Conservation (phyloP, 345 rosid genomes). For the Arabidopsis arenosa region DNA sequence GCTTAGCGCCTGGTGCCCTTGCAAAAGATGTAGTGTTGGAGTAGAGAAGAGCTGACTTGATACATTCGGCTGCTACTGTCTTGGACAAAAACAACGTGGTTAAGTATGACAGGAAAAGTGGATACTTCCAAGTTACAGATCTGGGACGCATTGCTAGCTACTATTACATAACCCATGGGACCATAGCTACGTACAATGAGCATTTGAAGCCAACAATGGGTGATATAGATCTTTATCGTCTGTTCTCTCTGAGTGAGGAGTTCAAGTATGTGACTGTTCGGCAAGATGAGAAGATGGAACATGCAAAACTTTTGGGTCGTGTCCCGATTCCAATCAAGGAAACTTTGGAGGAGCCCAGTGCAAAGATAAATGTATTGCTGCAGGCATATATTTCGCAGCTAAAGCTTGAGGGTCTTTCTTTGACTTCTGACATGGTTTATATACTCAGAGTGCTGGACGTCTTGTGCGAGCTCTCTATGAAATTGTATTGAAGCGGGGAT, state of each 20-base stretch:
- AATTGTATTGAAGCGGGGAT: conserved; percentile 91
- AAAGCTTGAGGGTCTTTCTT: conserved; percentile 95
- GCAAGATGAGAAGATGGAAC: conserved; percentile 99
- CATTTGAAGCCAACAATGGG: conserved; percentile 99
- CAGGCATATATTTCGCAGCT: conserved; percentile 96
- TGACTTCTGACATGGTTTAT: conserved; percentile 93
- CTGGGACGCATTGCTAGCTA: conserved; percentile 99
- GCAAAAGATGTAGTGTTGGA: conserved; percentile 69
- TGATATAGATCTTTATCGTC: conserved; percentile 84
- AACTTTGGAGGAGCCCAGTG: conserved; percentile 94
- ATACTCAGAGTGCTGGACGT: conserved; percentile 97
- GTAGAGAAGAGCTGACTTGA: conserved; percentile 97
- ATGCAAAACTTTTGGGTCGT: conserved; percentile 86
- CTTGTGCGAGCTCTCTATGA: conserved; percentile 92
- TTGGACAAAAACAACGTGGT: conserved; percentile 92
- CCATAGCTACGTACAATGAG: conserved; percentile 88
- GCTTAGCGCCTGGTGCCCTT: conserved; percentile 83
- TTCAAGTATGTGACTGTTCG: conserved; percentile 94
- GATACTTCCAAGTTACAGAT: conserved; percentile 97
- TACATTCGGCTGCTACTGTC: conserved; percentile 87
- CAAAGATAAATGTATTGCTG: conserved; percentile 90
- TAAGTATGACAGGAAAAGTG: conserved; percentile 90
- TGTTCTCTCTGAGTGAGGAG: conserved; percentile 92
- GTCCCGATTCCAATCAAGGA: conserved; percentile 97
- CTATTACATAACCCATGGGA: conserved; percentile 89